Percentiles rank a stretch among this genome's conserved stretches.
These are phyloP conservation scores for Penicillium chermesinum DNA, from an alignment of 495 filamentous ascomycete genomes.

Conservation along the genomic window DNA sequence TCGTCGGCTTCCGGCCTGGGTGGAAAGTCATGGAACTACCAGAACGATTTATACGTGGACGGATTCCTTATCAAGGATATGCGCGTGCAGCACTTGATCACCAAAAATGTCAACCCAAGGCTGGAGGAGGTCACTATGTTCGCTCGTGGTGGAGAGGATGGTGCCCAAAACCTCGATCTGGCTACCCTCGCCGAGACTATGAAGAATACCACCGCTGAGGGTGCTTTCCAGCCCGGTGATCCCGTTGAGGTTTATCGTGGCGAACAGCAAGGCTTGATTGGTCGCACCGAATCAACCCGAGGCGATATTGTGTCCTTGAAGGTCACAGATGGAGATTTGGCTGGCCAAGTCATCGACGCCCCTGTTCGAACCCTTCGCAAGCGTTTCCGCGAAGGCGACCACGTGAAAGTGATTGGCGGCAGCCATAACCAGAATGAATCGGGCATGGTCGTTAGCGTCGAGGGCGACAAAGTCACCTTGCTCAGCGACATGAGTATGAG, in stretches of 20 bases:
- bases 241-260: conserved; percentile 93
- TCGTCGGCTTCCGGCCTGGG: conserved; percentile 49
- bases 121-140: conserved; percentile 95
- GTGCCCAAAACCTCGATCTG: conserved; percentile 88
- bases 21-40: conserved; percentile 74
- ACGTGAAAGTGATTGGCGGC: conserved; percentile 97
- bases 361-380: conserved; percentile 92
- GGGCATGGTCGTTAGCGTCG: conserved; percentile 92
- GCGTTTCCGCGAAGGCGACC: conserved; percentile 87
- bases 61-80: conserved; percentile 93
- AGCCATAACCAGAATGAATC: conserved; percentile 90
- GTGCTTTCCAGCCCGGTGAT: conserved; percentile 85
- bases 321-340: conserved; percentile 78
- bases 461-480: conserved; percentile 84
- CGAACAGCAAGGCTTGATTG: conserved; percentile 87
- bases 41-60: conserved; percentile 81
- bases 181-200: conserved; percentile 80
- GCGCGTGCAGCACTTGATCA: conserved; percentile 75
- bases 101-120: conserved; percentile 85
- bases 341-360: conserved; percentile 82
- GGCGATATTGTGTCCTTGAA: conserved; percentile 85
- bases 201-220: conserved; percentile 68
- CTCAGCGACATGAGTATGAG: conserved; percentile 84
- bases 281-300: conserved; percentile 80
- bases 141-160: conserved; percentile 80